Conservation (phyloP, 2,329 filamentous ascomycete genomes). For the Sphaerulina vaccinii region DNA sequence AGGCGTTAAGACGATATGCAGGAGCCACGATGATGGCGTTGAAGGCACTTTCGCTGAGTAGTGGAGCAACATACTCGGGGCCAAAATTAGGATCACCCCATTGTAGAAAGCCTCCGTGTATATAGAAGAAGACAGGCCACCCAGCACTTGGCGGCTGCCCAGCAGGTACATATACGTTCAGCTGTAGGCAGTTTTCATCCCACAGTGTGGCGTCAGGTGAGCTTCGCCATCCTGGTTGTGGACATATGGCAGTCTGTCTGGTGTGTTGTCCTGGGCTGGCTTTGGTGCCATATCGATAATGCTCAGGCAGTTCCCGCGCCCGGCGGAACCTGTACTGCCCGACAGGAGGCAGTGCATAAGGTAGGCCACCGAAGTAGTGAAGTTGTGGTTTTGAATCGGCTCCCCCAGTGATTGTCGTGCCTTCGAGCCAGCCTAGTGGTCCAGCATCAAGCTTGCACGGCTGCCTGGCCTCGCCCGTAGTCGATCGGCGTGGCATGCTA, state of each 20-base stretch:
- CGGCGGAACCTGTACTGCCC: conserved; percentile 51
- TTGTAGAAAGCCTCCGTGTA: conserved; percentile 59
- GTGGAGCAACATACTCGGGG: conserved; percentile 43
- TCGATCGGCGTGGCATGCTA: conserved; percentile 1
- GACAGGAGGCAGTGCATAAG: conserved; percentile 54
- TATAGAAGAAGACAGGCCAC: conserved; percentile 60
- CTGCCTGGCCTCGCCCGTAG: not conserved
- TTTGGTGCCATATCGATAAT: conserved; percentile 53
- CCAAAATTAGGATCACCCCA: conserved; percentile 51
- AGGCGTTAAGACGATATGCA: conserved; percentile 56
- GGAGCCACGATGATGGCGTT: conserved; percentile 55
- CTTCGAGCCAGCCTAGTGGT: conserved; percentile 51
- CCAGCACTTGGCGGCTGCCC: conserved; percentile 47
- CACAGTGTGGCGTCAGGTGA: conserved; percentile 35
- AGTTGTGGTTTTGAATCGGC: conserved; percentile 37
- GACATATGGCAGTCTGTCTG: conserved; percentile 47
- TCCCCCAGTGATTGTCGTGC: conserved; percentile 43
- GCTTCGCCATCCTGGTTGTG: conserved; percentile 45
- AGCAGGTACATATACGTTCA: conserved; percentile 56
- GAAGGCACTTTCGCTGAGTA: conserved; percentile 52
- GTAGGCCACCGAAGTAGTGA: conserved; percentile 56
- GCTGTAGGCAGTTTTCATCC: conserved; percentile 56
- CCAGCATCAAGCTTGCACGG: conserved; percentile 40
- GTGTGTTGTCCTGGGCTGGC: conserved; percentile 49
- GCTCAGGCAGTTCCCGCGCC: conserved; percentile 48